phyloP scores from a whole-genome alignment of 768 basidiomycete species.

The Thelephora aurantiotincta region DNA sequence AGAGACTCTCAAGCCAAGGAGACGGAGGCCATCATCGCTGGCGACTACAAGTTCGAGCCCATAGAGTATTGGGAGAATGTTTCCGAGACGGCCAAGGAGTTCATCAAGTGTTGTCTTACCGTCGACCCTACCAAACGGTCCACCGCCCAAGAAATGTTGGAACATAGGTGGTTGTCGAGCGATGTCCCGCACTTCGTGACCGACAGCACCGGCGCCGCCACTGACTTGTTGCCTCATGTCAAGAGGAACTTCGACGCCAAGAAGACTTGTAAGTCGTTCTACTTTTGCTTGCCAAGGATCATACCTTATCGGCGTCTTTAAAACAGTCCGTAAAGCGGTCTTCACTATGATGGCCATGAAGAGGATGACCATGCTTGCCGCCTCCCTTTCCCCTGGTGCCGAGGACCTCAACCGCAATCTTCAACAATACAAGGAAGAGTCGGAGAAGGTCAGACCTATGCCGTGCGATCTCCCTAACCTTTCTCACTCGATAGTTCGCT shows the following conservation, averaged over 20 bases:
- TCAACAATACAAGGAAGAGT: constrained; percentile 65
- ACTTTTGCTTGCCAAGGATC: neutral
- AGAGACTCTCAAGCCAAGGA: constrained; percentile 78
- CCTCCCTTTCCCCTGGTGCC: constrained; percentile 25
- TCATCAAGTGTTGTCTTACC: constrained; percentile 73
- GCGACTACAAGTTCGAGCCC: constrained; percentile 87
- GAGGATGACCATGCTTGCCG: constrained; percentile 52
- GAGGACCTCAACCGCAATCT: constrained; percentile 44
- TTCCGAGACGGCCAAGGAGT: constrained; percentile 69
- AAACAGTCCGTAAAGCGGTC: constrained; percentile 75
- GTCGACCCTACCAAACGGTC: constrained; percentile 71
- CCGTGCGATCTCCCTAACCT: neutral
- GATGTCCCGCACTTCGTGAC: constrained; percentile 57
- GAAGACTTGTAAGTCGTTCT: constrained; percentile 52
- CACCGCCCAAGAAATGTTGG: constrained; percentile 58
- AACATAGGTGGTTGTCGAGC: constrained; percentile 73
- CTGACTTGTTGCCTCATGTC: constrained; percentile 78
- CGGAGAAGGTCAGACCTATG: constrained; percentile 37
- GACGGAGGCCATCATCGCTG: constrained; percentile 90
- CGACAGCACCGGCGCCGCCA: constrained; percentile 47
- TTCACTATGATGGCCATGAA: constrained; percentile 77
- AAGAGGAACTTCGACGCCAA: constrained; percentile 84
- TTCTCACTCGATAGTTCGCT: neutral
- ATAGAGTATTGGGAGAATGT: constrained; percentile 81
- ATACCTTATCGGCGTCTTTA: neutral